These are phyloP conservation scores for Penicillium glabrum DNA, from an alignment of 2,329 filamentous ascomycete species.

Conservation along the genomic window DNA sequence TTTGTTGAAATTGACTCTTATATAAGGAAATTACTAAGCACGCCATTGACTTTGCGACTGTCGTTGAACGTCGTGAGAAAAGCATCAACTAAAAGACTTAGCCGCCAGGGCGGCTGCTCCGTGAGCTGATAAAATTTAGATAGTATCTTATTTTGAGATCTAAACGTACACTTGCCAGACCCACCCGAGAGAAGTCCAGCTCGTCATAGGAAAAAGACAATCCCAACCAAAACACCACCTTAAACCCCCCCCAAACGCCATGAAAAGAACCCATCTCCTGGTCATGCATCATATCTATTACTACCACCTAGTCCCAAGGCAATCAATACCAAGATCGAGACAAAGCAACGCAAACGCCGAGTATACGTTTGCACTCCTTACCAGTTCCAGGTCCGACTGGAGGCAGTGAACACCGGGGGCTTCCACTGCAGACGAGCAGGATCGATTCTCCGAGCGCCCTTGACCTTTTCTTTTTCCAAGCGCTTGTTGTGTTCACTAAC, in stretches of 20 bases:
- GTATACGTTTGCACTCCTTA: slow-evolving; percentile 38
- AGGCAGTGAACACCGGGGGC: slow-evolving; percentile 89
- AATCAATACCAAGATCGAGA: background rate
- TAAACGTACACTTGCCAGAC: background rate
- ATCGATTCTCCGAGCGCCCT: slow-evolving; percentile 73
- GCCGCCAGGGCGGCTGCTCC: background rate
- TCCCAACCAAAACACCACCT: slow-evolving; percentile 7
- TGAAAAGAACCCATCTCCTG: background rate
- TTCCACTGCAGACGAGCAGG: slow-evolving; percentile 86
- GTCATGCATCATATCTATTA: background rate
- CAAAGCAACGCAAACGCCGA: background rate
- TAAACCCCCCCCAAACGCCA: slow-evolving; percentile 5
- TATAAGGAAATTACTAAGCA: background rate
- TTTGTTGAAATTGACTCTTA: too few species aligned
- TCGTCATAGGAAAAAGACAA: background rate
- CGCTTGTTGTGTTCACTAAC: slow-evolving; percentile 68
- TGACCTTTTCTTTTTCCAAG: slow-evolving; percentile 76
- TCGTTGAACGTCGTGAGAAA: background rate
- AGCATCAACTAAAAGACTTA: background rate
- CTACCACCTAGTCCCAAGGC: background rate
- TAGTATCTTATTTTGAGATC: background rate
- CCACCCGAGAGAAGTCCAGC: background rate
- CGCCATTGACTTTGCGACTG: background rate
- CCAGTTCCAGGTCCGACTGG: slow-evolving; percentile 94
- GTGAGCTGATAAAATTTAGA: background rate